Base-by-base conservation (phyloP, 2,329 filamentous ascomycete genomes). In the Apiospora malaysiana region DNA sequence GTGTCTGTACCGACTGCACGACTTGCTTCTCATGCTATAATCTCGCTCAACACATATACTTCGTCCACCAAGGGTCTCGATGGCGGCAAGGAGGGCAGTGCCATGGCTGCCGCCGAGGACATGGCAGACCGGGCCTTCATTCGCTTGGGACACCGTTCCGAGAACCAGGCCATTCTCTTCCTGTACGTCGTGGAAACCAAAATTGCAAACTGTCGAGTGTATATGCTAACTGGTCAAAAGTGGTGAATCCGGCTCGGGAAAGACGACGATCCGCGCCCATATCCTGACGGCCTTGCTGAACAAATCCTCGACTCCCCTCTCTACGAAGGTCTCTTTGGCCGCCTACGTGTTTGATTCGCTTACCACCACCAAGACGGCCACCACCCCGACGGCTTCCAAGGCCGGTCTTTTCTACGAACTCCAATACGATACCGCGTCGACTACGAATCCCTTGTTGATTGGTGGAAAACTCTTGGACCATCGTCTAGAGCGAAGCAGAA, bases 391-490 rank as follows among this genome's bases (percentile, higher is more conserved):
- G 1, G 96, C 96, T 40, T 98, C 95, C 68, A 98, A 98, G 82
- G 93, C 96, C 14, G 96, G 96, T 73, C 88, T 99, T 21, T 97
- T 97, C 80, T 96, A 96, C 80, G 96, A 99, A 81, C 87, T 99
- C 56, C 96, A 99, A 82, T 99, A 99, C 80, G 95, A 99, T 80
- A 97, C 94, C 0, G 90, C 94, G 0, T 92, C 94, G 0, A 92
- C 92, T 0, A 91, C 93, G 37, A 94, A 93, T 77, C 96, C 96
- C 0, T 91, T 94, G 2, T 87, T 99, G 40, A 93, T 99, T 74
- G 96, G 96, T 83, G 95, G 94, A 76, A 98, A 99, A 83, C 87
- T 99, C 21, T 87, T 99, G 63, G 95, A 98, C 76, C 96, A 99
- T 81, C 90, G 96, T 75, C 85, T 99, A 66, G 96, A 99, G 82